These are phyloP conservation scores for Thraustochytrium striatum DNA, from an alignment of 352 stramenopile genomes.

Conservation along the genomic window DNA sequence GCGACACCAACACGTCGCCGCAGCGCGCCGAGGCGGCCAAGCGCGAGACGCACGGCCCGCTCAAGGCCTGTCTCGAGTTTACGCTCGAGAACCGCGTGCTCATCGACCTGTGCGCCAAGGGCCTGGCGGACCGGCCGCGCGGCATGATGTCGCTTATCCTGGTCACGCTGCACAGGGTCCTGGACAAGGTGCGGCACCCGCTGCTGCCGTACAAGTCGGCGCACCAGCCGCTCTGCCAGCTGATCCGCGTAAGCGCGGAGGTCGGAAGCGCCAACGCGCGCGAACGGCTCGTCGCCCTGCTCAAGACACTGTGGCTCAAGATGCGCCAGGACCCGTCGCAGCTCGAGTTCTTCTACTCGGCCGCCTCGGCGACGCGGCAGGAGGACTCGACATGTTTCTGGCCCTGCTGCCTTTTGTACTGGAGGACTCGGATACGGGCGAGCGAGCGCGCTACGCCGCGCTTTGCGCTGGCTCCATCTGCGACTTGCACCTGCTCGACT, in stretches of 20 bases:
- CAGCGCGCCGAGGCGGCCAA: background rate
- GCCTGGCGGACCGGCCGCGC: slow-evolving; percentile 15
- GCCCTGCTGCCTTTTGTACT: background rate
- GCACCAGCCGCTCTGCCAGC: slow-evolving; percentile 29
- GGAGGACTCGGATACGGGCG: slow-evolving; percentile 5
- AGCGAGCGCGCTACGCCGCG: slow-evolving; percentile 25
- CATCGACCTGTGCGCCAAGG: slow-evolving; percentile 42
- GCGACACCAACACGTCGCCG: background rate
- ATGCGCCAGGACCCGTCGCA: slow-evolving; percentile 27
- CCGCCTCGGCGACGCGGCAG: background rate
- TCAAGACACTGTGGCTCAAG: slow-evolving; percentile 30
- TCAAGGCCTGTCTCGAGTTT: slow-evolving; percentile 34
- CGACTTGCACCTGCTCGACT: slow-evolving; percentile 11
- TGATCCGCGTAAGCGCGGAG: slow-evolving; percentile 35
- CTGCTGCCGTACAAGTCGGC: slow-evolving; percentile 32
- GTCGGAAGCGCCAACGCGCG: background rate
- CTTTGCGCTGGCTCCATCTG: slow-evolving; percentile 30
- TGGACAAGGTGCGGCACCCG: slow-evolving; percentile 22
- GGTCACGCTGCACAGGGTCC: slow-evolving; percentile 6
- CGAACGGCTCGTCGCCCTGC: slow-evolving; percentile 22
- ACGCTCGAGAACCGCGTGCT: slow-evolving; percentile 41
- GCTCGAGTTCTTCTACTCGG: slow-evolving; percentile 39
- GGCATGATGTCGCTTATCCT: slow-evolving; percentile 44
- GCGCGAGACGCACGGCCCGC: background rate
- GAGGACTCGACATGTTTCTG: slow-evolving; percentile 21